Conservation (phyloP, 2,329 filamentous ascomycete species). For the Blastomyces gilchristii region DNA sequence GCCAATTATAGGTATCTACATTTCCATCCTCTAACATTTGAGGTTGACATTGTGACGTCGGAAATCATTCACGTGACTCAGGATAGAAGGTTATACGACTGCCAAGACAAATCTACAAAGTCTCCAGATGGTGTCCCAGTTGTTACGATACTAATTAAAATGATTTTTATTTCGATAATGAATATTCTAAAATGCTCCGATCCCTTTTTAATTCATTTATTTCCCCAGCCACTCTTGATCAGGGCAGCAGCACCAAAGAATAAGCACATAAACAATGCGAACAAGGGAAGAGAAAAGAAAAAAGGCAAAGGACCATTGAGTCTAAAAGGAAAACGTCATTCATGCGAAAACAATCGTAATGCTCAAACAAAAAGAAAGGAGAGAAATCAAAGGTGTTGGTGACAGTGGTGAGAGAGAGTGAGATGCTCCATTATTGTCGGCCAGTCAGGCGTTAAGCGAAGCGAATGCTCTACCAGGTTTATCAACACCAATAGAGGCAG, state of each 20-base stretch:
- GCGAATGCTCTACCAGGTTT: slow-evolving; percentile 1
- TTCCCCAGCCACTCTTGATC: not conserved
- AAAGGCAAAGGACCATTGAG: not conserved
- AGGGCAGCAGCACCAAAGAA: not conserved
- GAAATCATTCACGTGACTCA: not conserved
- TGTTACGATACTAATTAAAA: too few species aligned
- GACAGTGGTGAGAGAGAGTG: not conserved
- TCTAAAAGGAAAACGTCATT: not conserved
- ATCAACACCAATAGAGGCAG: not conserved
- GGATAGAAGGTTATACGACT: too few species aligned
- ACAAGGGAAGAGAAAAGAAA: not conserved
- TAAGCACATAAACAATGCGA: not conserved
- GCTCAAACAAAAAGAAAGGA: not conserved
- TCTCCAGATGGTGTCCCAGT: too few species aligned
- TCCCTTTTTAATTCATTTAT: not conserved
- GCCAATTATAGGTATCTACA: not conserved
- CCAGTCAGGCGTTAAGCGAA: not conserved
- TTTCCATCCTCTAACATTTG: not conserved
- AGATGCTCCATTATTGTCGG: not conserved
- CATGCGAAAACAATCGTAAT: not conserved
- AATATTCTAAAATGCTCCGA: not conserved
- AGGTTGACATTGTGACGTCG: too few species aligned
- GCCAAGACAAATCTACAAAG: too few species aligned
- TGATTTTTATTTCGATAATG: too few species aligned
- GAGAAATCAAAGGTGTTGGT: not conserved